phyloP scores from a whole-genome alignment of 1,284 basidiomycete species.

The Inonotus obliquus region DNA sequence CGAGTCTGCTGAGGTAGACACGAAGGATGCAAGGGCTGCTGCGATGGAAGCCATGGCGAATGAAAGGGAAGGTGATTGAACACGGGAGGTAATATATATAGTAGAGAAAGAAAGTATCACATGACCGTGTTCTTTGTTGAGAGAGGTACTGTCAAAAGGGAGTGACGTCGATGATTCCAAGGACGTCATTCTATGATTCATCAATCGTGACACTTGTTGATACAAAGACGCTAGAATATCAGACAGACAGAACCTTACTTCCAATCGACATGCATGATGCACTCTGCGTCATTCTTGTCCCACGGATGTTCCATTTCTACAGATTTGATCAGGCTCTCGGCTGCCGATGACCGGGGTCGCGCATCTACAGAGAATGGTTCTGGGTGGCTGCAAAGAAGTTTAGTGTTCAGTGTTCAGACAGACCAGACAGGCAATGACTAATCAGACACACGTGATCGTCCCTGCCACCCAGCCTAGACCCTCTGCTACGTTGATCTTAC shows the following conservation, averaged over 20 bases:
- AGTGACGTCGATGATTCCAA: too few relatives aligned
- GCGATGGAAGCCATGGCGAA: too few relatives aligned
- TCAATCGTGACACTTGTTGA: too few relatives aligned
- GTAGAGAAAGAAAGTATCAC: too few relatives aligned
- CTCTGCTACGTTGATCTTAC: not conserved
- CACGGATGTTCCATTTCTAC: slow-evolving; percentile 17
- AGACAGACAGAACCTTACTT: not conserved
- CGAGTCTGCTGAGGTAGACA: slow-evolving; percentile 11
- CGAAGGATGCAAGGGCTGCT: too few relatives aligned
- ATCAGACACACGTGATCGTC: slow-evolving; percentile 13
- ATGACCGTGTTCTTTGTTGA: too few relatives aligned
- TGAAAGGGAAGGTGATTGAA: too few relatives aligned
- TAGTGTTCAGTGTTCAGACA: not conserved
- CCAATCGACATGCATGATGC: slow-evolving; percentile 12
- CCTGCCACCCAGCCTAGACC: slow-evolving; percentile 2
- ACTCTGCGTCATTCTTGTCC: slow-evolving; percentile 9
- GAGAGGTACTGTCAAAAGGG: too few relatives aligned
- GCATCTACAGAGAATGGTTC: slow-evolving; percentile 22
- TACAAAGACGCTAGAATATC: too few relatives aligned
- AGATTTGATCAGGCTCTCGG: slow-evolving; percentile 9
- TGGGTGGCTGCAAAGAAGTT: slow-evolving; percentile 22
- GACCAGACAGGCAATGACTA: not conserved
- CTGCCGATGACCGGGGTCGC: slow-evolving; percentile 21
- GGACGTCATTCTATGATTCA: too few relatives aligned
- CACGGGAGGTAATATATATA: too few relatives aligned